Percentiles rank a stretch among this genome's conserved stretches.
These are phyloP conservation scores for Obba rivulosa DNA, from an alignment of 768 basidiomycete genomes.

Conservation along the genomic window DNA sequence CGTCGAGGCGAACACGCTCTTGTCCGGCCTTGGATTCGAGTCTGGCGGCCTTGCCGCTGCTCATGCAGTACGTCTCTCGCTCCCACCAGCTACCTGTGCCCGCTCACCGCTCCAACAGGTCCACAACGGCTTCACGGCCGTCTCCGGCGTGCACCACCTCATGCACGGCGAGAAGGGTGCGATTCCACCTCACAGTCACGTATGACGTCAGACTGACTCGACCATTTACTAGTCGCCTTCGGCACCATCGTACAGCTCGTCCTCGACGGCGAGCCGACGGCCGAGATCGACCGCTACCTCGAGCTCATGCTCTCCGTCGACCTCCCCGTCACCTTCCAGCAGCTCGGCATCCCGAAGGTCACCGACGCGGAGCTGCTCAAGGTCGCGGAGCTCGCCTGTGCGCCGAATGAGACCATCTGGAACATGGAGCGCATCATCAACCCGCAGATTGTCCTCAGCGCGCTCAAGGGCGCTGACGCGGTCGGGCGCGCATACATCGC, in stretches of 20 bases:
- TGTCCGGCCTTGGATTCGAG: slow-evolving; percentile 27
- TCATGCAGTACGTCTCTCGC: slow-evolving; percentile 21
- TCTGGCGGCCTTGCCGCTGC: slow-evolving; percentile 27
- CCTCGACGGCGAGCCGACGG: slow-evolving; percentile 17
- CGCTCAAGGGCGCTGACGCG: slow-evolving; percentile 25
- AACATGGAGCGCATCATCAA: slow-evolving; percentile 25
- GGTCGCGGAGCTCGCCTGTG: slow-evolving; percentile 23
- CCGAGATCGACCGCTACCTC: slow-evolving; percentile 25
- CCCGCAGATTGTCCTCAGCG: slow-evolving; percentile 21
- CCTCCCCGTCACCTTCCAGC: slow-evolving; percentile 24
- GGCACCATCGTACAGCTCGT: slow-evolving; percentile 26
- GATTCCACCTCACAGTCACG: not conserved
- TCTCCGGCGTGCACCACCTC: slow-evolving; percentile 19
- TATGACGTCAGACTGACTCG: not conserved
- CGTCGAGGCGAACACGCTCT: slow-evolving; percentile 27
- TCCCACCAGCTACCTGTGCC: not conserved
- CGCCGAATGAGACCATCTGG: slow-evolving; percentile 26
- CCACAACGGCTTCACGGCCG: slow-evolving; percentile 27
- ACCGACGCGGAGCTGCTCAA: slow-evolving; percentile 22
- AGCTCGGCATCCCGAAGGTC: slow-evolving; percentile 24
- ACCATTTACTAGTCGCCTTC: slow-evolving; percentile 19
- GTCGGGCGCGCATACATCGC: slow-evolving; percentile 20
- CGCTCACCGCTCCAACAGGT: slow-evolving; percentile 12
- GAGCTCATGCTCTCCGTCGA: slow-evolving; percentile 24
- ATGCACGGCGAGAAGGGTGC: slow-evolving; percentile 27